phyloP scores from a whole-genome alignment of 2,329 filamentous ascomycete species.

The Davidsoniella neocaledoniae region DNA sequence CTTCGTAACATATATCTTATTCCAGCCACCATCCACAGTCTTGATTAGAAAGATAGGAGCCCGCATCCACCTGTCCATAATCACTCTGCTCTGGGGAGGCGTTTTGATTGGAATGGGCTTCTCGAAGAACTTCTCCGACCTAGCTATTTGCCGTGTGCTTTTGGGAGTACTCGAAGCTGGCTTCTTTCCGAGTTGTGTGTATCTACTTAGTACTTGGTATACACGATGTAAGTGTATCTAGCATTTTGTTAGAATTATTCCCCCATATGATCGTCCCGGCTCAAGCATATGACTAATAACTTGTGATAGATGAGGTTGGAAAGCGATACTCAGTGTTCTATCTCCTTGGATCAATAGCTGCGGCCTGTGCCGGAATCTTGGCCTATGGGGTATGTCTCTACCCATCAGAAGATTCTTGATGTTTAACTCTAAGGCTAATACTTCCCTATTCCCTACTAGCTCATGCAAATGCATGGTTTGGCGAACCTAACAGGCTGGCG shows the following conservation, averaged over 20 bases:
- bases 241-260: neutral
- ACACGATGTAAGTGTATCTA: conserved; percentile 35
- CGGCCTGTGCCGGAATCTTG: conserved; percentile 50
- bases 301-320: conserved; percentile 41
- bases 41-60: conserved; percentile 50
- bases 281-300: neutral
- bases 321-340: conserved; percentile 55
- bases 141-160: conserved; percentile 39
- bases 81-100: conserved; percentile 41
- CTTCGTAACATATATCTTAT: conserved; percentile 56
- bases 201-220: conserved; percentile 60
- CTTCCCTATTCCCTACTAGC: conserved; percentile 17
- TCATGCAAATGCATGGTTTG: conserved; percentile 46
- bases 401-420: neutral
- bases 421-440: neutral
- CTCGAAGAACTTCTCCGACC: conserved; percentile 29
- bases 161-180: conserved; percentile 52
- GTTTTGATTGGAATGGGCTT: conserved; percentile 53
- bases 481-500: conserved; percentile 42
- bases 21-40: conserved; percentile 55
- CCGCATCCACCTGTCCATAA: conserved; percentile 34
- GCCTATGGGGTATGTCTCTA: conserved; percentile 42
- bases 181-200: conserved; percentile 55
- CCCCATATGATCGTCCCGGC: too few relatives aligned
- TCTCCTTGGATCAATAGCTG: conserved; percentile 47